Percentiles rank a stretch among this genome's conserved stretches.
Conservation (phyloP, 164 flowering plant genomes). For the Buxus sempervirens region DNA sequence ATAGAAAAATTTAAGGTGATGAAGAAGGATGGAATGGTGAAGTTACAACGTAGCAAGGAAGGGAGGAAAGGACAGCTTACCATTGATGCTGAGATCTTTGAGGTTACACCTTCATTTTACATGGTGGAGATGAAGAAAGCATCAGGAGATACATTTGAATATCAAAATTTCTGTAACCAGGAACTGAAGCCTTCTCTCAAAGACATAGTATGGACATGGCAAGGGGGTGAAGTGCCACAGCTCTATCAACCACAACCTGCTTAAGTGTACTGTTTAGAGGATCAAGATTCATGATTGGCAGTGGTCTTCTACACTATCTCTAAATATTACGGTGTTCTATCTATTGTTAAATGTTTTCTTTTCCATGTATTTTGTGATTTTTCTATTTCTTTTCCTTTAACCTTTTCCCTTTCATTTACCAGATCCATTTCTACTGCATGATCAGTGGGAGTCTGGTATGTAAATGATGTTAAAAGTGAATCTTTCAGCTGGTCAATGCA, state of each 20-base stretch:
- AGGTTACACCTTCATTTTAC: slow-evolving; percentile 38
- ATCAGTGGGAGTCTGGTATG: slow-evolving; percentile 2
- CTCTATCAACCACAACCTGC: slow-evolving; percentile 6
- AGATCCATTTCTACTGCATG: slow-evolving; percentile 3
- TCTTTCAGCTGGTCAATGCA: no score
- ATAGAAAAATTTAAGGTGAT: slow-evolving; percentile 30
- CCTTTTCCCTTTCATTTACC: neutral
- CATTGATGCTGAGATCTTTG: slow-evolving; percentile 52
- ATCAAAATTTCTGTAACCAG: slow-evolving; percentile 36
- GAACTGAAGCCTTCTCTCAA: slow-evolving; percentile 45
- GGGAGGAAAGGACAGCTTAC: slow-evolving; percentile 49
- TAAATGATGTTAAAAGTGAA: neutral
- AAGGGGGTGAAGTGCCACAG: slow-evolving; percentile 18
- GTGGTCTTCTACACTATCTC: neutral
- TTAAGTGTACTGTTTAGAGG: neutral
- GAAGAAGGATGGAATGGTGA: slow-evolving; percentile 40
- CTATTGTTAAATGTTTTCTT: neutral
- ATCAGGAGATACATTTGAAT: slow-evolving; percentile 47
- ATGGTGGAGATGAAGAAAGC: slow-evolving; percentile 45
- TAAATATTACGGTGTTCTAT: slow-evolving; percentile 1
- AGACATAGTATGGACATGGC: slow-evolving; percentile 43
- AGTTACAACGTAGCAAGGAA: slow-evolving; percentile 28
- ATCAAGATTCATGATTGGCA: neutral
- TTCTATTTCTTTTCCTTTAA: neutral
- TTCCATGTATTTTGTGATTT: no score